Evolutionary conservation across 208 protist genomes (phyloP), one percentile per base, ranked within the genome.

Genomic region (Trypanosoma brucei): DNA sequence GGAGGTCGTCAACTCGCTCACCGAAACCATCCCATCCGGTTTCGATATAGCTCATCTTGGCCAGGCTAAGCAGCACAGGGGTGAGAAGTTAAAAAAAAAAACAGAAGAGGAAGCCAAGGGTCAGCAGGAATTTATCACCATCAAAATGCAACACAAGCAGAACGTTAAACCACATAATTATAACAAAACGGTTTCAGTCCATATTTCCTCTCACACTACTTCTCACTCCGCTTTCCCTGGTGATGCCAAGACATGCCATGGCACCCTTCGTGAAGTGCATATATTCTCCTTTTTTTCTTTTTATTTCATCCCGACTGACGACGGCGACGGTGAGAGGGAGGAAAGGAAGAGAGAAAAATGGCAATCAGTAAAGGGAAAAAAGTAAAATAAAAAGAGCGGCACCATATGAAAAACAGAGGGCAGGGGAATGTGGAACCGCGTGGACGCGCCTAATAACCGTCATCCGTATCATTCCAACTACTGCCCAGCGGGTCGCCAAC

Each of bases 21-120:
- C 39, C 58, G 38, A 63, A 48, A 6, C 76, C 76, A 66, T 92
- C 85, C 68, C 83, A 92, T 14, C 85, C 85, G 44, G 86, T 81
- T 48, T 59, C 68, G 40, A 54, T 62, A 14, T 86, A 71, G 30
- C 79, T 74, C 78, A 83, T 86, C 36, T 30, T n/a, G 44, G 49
- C 13, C 31, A 34, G 44, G 34, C 58, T 59, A 64, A 67, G 36
- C 22, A 54, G 30, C 49, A 34, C 8, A 61, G 37, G 57, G 42
- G 40, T 14, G 62, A 65, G 33, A 13, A 30, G 22, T 38, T 33
- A 62, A 33, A 49, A 55, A 68, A 68, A 13, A 36, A 30, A 52
- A 44, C 30, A 45, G 13, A 65, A 62, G 38, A 59, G 33, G 30
- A 59, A 22, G 22, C 22, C 22, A 22, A 22, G 22, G 22, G 22